These are phyloP conservation scores for Ceratobasidium papillatum DNA, from an alignment of 1,284 basidiomycete genomes.

Conservation along the genomic window DNA sequence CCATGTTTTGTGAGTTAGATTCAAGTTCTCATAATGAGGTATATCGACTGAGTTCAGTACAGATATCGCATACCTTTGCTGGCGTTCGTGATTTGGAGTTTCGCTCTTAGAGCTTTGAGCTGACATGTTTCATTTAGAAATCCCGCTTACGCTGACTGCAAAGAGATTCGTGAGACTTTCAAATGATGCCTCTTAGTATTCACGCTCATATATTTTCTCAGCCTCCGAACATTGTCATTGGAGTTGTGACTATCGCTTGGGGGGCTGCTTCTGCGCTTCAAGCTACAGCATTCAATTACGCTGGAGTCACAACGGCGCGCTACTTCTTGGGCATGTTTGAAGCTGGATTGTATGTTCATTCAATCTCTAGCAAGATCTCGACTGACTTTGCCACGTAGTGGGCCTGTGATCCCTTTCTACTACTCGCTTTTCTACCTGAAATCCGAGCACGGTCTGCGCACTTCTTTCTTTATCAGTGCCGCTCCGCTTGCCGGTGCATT, in stretches of 20 bases:
- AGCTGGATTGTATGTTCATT: constrained; percentile 32
- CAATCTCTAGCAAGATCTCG: neutral
- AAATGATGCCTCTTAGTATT: neutral
- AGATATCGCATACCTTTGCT: constrained; percentile 39
- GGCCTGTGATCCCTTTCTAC: constrained; percentile 43
- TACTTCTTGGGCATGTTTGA: constrained; percentile 37
- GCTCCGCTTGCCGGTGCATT: constrained; percentile 44
- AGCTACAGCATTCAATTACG: constrained; percentile 42
- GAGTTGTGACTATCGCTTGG: constrained; percentile 42
- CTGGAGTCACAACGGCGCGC: constrained; percentile 29
- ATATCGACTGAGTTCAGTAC: neutral
- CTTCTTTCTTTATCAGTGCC: constrained; percentile 43
- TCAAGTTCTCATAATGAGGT: too few relatives aligned
- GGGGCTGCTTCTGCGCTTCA: constrained; percentile 42
- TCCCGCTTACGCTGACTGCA: constrained; percentile 28
- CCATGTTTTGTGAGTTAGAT: constrained; percentile 27
- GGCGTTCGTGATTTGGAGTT: constrained; percentile 6
- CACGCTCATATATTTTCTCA: neutral
- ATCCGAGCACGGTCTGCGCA: constrained; percentile 40
- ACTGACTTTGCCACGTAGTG: constrained; percentile 24
- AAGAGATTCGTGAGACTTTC: constrained; percentile 32
- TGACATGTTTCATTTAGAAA: constrained; percentile 6
- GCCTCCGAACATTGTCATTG: constrained; percentile 41
- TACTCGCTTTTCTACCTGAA: constrained; percentile 43
- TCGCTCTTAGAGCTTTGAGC: neutral